Base-by-base conservation (phyloP, 768 basidiomycete species). In the Naganishia antarctica region DNA sequence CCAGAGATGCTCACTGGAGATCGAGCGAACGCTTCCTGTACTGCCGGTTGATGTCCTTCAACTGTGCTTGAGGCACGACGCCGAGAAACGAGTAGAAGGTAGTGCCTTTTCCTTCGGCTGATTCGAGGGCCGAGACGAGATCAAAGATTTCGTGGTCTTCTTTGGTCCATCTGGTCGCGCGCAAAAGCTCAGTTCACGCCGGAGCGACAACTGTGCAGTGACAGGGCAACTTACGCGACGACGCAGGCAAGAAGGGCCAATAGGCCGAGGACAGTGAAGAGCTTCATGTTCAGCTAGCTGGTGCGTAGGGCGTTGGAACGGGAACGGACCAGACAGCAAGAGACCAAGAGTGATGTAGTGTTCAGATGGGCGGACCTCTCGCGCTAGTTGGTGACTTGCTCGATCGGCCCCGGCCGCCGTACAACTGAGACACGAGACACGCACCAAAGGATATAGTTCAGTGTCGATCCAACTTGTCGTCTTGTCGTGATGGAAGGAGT, bases 81-180 rank as follows among this genome's bases (percentile, higher is more conserved):
- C 88, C 87, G 46, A 99, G 80, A 86, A 88, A 94, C 12, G 90
- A 90, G 80, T 99, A 99, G 80, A 98, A 99, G 0, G 86, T 89
- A n/a, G 88, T 90, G 32, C 87, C 90, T 74, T 88, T 92, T 66
- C 87, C 87, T 81, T 96, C 93, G 2, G 89, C 80, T 3, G 80
- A 80, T 77, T 93, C 87, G 23, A 97, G 75, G 21, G 83, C 88
- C 67, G 84, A 83, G 64, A 94, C 91, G 15, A 96, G 82, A 79
- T 96, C 93, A 73, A 97, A 97, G 40, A 97, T 93, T 78, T 97
- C 92, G 81, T 96, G 84, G 80, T 97, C 92, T 79, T 93, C 88
- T 87, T 91, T 71, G 23, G 68, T 64, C 69, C 69, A 74, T 57
- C 53, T 57, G 28, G 5, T 8, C 21, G 18, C n/a, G n/a, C n/a